Evolutionary conservation across 1,139 yeast genomes (phyloP), one percentile per base, ranked within the genome.

Genomic region (Kurtzmaniella quercitrusa): DNA sequence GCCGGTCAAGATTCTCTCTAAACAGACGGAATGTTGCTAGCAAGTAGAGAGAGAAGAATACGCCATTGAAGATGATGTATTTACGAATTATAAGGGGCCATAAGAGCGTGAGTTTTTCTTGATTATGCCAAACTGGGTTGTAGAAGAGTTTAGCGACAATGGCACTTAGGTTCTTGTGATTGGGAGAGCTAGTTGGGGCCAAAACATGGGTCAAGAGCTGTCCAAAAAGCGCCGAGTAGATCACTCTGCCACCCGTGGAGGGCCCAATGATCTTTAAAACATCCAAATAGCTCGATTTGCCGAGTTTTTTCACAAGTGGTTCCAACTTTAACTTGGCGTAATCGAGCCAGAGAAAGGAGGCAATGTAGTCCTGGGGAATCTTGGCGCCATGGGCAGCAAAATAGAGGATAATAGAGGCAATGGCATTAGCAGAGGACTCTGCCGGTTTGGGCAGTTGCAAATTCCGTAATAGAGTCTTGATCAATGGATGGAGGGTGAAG

Each of bases 71-170:
- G 2, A 50, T 37, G 15, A 57, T 36, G 46, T 71, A 72, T 34
- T 57, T 58, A 38, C 48, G 49, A 3, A 60, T 37, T 24, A 71
- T 51, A 3, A 66, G 63, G 5, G 21, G 34, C 39, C 38, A 38
- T 14, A 24, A 24, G 3, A 37, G 12, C 11, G 49, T 12, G 68
- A 72, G 67, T 37, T 65, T 58, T 27, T 70, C 40, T n/a, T 59
- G 72, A 48, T 70, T 70, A 45, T 63, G 63, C 77, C 77, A 72
- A 40, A 72, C 69, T 1, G 77, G 77, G 45, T 70, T 68, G 45
- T 72, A 57, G 12, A 70, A 54, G 38, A 61, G 48, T 2, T 57
- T 46, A 46, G 68, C 70, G 37, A 71, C 61, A 27, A 57, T 52
- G n/a, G 62, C 50, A 3, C 73, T 62, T 33, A 71, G 56, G 54